Base-by-base conservation (phyloP, 192 early-diverging fungal genomes). In the Chytriomyces confervae region DNA sequence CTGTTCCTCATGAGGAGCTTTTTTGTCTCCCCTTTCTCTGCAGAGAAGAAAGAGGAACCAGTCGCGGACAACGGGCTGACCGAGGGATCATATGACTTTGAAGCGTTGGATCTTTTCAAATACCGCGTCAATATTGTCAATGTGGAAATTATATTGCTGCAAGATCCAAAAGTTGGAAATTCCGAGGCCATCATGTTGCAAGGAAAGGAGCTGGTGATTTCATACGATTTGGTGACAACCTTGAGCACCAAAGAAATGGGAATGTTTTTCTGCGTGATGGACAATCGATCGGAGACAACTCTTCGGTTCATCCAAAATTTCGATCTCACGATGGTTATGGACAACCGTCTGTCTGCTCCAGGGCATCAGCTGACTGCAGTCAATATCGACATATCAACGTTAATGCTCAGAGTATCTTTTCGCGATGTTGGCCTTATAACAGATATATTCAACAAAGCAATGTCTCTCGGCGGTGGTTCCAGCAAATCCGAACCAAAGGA, bases 141-240 rank as follows among this genome's bases (percentile, higher is more conserved):
- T 50, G 90, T 93, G 6, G 95, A 98, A 83, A 90, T 98, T 36
- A 90, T 96, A 10, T 80, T 99, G 49, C 85, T 98, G 29, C 93
- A 93, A 23, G 87, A 96, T 63, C 91, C 96, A 6, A 84, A 82
- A 51, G 83, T 72, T 16, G 74, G 83, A 4, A 80, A 88, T 27
- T 94, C 95, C 0, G 96, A 99, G 72, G 97, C 98, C 10, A 90
- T 99, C 50, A 84, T 96, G n/a, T 86, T 98, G 24, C 90, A 89
- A 0, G 87, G 94, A 2, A 89, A 94, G 61, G 90, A 94, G 75
- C 84, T 97, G 0, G 89, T 95, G 24, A 80, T 97, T 50, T 87
- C 91, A 6, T 93, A 95, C 69, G 92, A 96, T 77, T 86, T 91
- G 13, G 85, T 94, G 45, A 91, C 91, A 71, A 92, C 90, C 4